phyloP scores from a whole-genome alignment of 1,284 basidiomycete genomes.

The Stereum hirsutum region DNA sequence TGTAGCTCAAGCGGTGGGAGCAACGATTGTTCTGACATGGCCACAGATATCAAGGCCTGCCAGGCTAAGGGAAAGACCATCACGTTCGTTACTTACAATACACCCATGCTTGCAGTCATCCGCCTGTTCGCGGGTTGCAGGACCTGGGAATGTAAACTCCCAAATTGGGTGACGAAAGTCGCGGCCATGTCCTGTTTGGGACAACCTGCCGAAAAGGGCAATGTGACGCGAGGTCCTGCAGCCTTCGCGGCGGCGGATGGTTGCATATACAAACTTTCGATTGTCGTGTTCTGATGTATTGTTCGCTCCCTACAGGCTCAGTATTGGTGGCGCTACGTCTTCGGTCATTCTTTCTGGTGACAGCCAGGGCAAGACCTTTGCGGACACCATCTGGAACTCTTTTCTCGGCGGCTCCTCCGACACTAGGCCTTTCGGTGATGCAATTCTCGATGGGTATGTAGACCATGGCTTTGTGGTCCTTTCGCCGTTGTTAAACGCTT shows the following conservation, averaged over 20 bases:
- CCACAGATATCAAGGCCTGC: constrained; percentile 46
- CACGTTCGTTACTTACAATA: too few species aligned
- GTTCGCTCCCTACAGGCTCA: too few species aligned
- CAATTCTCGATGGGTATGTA: constrained; percentile 55
- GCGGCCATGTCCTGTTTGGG: too few species aligned
- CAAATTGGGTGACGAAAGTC: too few species aligned
- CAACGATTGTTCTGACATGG: constrained; percentile 43
- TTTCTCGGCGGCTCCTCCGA: constrained; percentile 52
- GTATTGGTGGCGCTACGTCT: constrained; percentile 54
- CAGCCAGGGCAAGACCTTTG: constrained; percentile 40
- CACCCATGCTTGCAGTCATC: too few species aligned
- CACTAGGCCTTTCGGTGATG: constrained; percentile 51
- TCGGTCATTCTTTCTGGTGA: constrained; percentile 42
- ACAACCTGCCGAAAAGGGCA: too few species aligned
- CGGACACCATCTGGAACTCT: constrained; percentile 52
- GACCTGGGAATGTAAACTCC: too few species aligned
- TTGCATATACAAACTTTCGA: neutral
- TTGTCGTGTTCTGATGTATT: too few species aligned
- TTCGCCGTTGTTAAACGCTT: neutral
- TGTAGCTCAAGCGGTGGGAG: constrained; percentile 42
- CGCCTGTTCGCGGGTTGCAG: too few species aligned
- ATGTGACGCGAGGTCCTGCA: too few species aligned
- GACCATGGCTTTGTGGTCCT: neutral
- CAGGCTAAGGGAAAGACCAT: constrained; percentile 58
- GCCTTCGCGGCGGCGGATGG: neutral